Base-by-base conservation (phyloP, 2,329 filamentous ascomycete genomes). In the Sclerotinia sclerotiorum region DNA sequence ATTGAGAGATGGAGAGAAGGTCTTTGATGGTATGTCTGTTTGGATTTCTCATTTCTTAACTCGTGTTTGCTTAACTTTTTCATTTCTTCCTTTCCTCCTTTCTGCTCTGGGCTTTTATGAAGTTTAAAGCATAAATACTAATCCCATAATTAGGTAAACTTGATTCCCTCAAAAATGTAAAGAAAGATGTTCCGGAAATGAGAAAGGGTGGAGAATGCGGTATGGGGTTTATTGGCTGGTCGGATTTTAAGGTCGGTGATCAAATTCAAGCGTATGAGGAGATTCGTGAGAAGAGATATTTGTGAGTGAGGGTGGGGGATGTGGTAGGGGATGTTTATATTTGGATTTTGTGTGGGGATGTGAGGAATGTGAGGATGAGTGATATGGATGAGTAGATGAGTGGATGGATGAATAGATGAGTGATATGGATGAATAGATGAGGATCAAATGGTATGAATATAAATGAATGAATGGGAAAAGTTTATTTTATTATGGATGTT, bases 131-230 rank as follows among this genome's bases (percentile, higher is more conserved):
- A 29, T 7, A 8, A 17, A 52, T 44, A 64, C 13, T 58, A 21
- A 62, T 35, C 51, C 60, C 11, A 49, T 72, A 76, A 67, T 67
- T 54, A 97, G 94, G 94, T 72, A 85, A 84, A 64, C 86, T 98
- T 55, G 85, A 87, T 24, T 92, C 92, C 1, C 87, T 99, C 69
- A 97, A 95, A 81, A 91, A 96, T 76, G 88, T 91, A 78, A 97
- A 98, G 84, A 96, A 96, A 78, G 92, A 97, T 72, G 91, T 95
- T 42, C 82, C 83, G 57, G 92, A 97, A 76, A 95, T 97, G 88
- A 88, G 88, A 75, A 98, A 97, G 80, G 94, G 93, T 69, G 87
- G 85, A n/a, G 95, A 99, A 80, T 99, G 95, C 75, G 95, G 95
- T 73, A 89, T 99, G 73, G 88, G 87, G 65, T 94, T 99, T 75